Conservation (phyloP, 345 rosid species). For the Zanthoxylum bungeanum region DNA sequence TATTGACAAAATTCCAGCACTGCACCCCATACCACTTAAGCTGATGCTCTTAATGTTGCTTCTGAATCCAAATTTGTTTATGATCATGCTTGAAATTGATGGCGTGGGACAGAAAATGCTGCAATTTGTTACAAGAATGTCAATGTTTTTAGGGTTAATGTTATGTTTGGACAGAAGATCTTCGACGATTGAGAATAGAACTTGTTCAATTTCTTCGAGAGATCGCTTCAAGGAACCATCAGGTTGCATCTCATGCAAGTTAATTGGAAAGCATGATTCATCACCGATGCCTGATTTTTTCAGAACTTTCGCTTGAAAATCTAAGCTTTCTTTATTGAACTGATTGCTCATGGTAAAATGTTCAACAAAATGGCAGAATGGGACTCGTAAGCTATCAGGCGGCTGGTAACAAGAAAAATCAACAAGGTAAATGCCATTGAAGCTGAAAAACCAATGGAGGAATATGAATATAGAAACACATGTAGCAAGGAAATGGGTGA, state of each 20-base stretch:
- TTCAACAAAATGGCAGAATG: conserved; percentile 36
- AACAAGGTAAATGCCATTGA: conserved; percentile 43
- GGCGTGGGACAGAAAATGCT: conserved; percentile 73
- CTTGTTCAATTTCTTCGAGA: conserved; percentile 41
- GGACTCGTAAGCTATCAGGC: conserved; percentile 35
- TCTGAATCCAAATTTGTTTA: conserved; percentile 47
- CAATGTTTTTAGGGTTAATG: conserved; percentile 48
- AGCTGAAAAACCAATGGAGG: conserved; percentile 25
- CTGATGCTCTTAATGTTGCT: conserved; percentile 52
- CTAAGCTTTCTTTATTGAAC: conserved; percentile 32
- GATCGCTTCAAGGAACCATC: conserved; percentile 22
- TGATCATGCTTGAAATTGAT: conserved; percentile 48
- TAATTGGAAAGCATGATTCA: conserved; percentile 41
- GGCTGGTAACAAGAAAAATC: conserved; percentile 58
- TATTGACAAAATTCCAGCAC: conserved; percentile 53
- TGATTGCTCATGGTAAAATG: conserved; percentile 19
- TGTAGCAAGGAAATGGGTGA: conserved; percentile 17
- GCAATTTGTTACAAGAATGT: conserved; percentile 65
- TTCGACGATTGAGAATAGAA: conserved; percentile 41
- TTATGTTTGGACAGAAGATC: conserved; percentile 49
- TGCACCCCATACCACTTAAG: conserved; percentile 65
- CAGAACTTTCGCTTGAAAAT: conserved; percentile 43
- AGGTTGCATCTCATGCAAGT: conserved; percentile 44
- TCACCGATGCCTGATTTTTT: conserved; percentile 61
- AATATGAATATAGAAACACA: conserved; percentile 16